phyloP scores from a whole-genome alignment of 2,329 filamentous ascomycete genomes.

The Phaeosphaeria sp. region DNA sequence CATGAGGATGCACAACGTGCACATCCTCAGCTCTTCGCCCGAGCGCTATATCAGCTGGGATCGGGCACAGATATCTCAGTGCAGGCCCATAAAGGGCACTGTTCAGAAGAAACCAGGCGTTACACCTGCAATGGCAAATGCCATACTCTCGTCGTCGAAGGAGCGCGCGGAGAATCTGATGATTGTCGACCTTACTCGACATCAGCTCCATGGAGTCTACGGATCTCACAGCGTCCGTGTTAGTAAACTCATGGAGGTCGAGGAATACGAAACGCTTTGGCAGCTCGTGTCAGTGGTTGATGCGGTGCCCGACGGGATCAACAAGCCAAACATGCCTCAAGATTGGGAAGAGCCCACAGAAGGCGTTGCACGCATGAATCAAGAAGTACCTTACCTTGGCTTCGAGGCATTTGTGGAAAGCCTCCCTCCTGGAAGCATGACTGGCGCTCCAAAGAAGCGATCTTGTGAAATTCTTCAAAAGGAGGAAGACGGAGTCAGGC shows the following conservation, averaged over 20 bases:
- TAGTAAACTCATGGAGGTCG: conserved; percentile 80
- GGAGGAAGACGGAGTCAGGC: conserved; percentile 68
- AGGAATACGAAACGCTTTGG: conserved; percentile 90
- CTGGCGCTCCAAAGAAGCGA: conserved; percentile 91
- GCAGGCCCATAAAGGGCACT: conserved; percentile 96
- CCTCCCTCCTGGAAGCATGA: conserved; percentile 93
- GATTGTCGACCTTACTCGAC: conserved; percentile 96
- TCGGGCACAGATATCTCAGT: conserved; percentile 68
- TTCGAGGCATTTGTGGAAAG: conserved; percentile 78
- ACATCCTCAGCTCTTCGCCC: conserved; percentile 82
- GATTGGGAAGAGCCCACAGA: conserved; percentile 41
- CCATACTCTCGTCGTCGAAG: conserved; percentile 79
- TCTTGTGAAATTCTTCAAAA: conserved; percentile 81
- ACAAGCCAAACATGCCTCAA: conserved; percentile 35
- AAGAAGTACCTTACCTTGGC: conserved; percentile 56
- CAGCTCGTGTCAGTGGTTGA: conserved; percentile 91
- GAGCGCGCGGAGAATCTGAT: conserved; percentile 96
- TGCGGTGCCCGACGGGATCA: conserved; percentile 54
- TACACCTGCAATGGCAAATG: conserved; percentile 74
- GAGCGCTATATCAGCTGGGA: conserved; percentile 84
- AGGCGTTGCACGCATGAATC: conserved; percentile 13
- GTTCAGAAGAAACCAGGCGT: conserved; percentile 76
- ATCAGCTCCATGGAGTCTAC: conserved; percentile 87
- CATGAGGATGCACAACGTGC: conserved; percentile 67
- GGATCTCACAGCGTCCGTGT: conserved; percentile 76